Evolutionary conservation across 768 basidiomycete species (phyloP).

Genomic region (Macrolepiota albuminosa): DNA sequence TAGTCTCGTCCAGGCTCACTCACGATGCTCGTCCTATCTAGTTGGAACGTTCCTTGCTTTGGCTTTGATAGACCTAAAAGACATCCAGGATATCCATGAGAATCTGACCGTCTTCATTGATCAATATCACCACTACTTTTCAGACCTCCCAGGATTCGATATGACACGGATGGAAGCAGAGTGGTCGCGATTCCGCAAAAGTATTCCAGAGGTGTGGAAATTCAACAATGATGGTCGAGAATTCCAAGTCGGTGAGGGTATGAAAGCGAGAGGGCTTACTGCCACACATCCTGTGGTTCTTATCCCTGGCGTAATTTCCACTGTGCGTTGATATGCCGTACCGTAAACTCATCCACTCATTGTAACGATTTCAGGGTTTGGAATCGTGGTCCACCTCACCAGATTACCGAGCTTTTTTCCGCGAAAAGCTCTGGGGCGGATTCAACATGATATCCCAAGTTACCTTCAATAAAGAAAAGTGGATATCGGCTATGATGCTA

Average conservation of each 20-base stretch:
- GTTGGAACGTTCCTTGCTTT: slow-evolving; percentile 67
- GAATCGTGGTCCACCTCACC: slow-evolving; percentile 93
- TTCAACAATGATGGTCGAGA: slow-evolving; percentile 77
- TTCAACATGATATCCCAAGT: slow-evolving; percentile 81
- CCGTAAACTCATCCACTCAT: neutral
- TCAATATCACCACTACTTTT: slow-evolving; percentile 65
- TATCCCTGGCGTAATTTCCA: slow-evolving; percentile 89
- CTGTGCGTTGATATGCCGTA: slow-evolving; percentile 39
- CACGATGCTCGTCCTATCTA: slow-evolving; percentile 19
- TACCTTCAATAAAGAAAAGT: slow-evolving; percentile 79
- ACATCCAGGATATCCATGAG: slow-evolving; percentile 64
- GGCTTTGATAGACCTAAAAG: slow-evolving; percentile 58
- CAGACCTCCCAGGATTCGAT: slow-evolving; percentile 60
- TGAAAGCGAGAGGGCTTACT: slow-evolving; percentile 57
- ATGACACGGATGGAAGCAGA: slow-evolving; percentile 66
- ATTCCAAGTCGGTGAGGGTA: slow-evolving; percentile 69
- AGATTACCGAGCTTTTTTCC: slow-evolving; percentile 84
- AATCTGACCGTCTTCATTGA: slow-evolving; percentile 63
- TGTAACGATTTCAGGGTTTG: slow-evolving; percentile 45
- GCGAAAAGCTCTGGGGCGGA: slow-evolving; percentile 82
- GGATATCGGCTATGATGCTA: slow-evolving; percentile 88
- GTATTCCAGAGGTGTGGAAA: slow-evolving; percentile 80
- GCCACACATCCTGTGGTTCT: slow-evolving; percentile 79
- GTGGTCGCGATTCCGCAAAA: slow-evolving; percentile 62
- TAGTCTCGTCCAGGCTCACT: neutral